Conservation (phyloP, 805 yeast genomes). For the Tetrapisispora iriomotensis region DNA sequence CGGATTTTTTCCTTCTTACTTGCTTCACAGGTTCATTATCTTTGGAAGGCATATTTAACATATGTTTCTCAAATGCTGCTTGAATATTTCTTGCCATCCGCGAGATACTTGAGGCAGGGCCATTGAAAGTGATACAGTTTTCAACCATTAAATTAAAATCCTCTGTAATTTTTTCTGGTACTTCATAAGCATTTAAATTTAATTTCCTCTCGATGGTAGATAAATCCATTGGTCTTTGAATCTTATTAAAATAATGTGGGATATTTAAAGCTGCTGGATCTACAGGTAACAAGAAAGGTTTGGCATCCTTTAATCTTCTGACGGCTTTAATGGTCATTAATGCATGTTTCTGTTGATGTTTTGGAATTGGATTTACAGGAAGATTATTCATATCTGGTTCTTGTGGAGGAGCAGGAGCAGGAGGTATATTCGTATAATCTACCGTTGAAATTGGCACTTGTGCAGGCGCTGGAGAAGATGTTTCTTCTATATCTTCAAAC, state of each 20-base stretch:
- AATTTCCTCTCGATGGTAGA: slow-evolving; percentile 82
- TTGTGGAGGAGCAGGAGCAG: slow-evolving; percentile 67
- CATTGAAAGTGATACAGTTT: slow-evolving; percentile 80
- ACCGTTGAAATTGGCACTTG: not conserved
- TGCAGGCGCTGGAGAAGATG: not conserved
- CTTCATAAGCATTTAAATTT: slow-evolving; percentile 56
- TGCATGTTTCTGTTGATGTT: slow-evolving; percentile 78
- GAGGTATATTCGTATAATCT: slow-evolving; percentile 17
- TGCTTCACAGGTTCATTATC: slow-evolving; percentile 29
- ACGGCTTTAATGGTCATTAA: slow-evolving; percentile 73
- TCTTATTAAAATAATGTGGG: slow-evolving; percentile 79
- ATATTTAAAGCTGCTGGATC: slow-evolving; percentile 81
- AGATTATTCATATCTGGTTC: slow-evolving; percentile 67
- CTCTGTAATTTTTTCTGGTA: slow-evolving; percentile 54
- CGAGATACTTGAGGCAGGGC: slow-evolving; percentile 70
- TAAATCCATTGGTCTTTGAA: slow-evolving; percentile 86
- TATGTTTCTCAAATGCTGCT: slow-evolving; percentile 87
- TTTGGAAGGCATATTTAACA: slow-evolving; percentile 78
- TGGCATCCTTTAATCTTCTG: slow-evolving; percentile 84
- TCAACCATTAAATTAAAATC: slow-evolving; percentile 79
- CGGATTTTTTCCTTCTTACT: slow-evolving; percentile 19
- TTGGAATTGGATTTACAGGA: slow-evolving; percentile 59
- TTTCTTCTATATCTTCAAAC: not conserved
- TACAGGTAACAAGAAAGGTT: slow-evolving; percentile 82
- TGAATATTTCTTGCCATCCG: slow-evolving; percentile 87